Evolutionary conservation across 1,284 basidiomycete species (phyloP), one percentile per base, ranked within the genome.

Genomic region (Coniophora puteana): DNA sequence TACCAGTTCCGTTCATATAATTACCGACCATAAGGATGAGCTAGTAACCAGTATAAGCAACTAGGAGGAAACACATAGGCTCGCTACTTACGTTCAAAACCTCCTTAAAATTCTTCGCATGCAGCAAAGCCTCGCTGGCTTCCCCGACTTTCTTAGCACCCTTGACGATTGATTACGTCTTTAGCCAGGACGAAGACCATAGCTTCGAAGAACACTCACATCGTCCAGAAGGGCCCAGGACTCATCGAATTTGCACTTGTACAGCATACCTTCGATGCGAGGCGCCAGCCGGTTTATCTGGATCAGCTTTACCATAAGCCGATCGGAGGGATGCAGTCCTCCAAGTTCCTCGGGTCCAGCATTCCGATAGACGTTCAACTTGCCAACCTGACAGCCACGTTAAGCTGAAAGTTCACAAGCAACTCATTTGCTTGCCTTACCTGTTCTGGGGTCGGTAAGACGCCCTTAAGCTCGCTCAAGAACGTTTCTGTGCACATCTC

Each of bases 1-100:
- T 80, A 48, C 94, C 93, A 30, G 92, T 90, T 18, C 93, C 93
- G 60, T 99, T 99, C 82, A 99, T 93, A 62, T 93, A 99, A 63
- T 99, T 99, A 47, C 95, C 95, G 57, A 99, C 83, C 52, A 96
- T 78, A 10, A 99, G 78, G 50, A 99, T 95, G 34, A 97, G 73
- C 88, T 93, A 48, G 6, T 36, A 36, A 16, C 18, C 45, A 36
- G 6, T 17, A 36, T 55, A 22, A 60, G 46, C 38, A 14, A 53
- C 32, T 34, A 29, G 13, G 17, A 30, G 24, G 41, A 36, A 57
- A 25, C 20, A 18, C 35, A n/a, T 8, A 47, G 10, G 36, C 12
- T 21, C 28, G 38, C 24, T 30, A 49, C 80, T 50, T 55, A 90
- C 89, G 51, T 80, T 89, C 32, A 93, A 76, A 24, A 96, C 66